Percentiles rank a stretch among this genome's conserved stretches.
These are phyloP conservation scores for Gamsiella multidivaricata DNA, from an alignment of 192 early-diverging fungal species.

Conservation along the genomic window DNA sequence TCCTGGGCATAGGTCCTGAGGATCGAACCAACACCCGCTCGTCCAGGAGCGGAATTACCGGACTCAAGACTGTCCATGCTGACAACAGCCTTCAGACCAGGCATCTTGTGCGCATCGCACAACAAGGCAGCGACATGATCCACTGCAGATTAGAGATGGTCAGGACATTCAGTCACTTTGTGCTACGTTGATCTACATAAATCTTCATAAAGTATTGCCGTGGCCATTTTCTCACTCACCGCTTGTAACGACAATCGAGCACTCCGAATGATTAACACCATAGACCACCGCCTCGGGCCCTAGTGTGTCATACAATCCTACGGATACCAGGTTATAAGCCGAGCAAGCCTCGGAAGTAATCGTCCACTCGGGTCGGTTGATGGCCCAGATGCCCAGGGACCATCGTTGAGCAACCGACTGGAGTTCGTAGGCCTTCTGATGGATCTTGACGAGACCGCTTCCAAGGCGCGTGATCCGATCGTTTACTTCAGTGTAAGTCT, in stretches of 20 bases:
- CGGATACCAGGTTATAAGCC: constrained; percentile 72
- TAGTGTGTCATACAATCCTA: constrained; percentile 91
- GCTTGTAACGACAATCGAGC: constrained; percentile 74
- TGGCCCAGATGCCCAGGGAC: constrained; percentile 76
- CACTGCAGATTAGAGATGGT: constrained; percentile 14
- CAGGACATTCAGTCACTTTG: not conserved
- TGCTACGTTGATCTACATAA: no score
- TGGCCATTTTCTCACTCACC: constrained; percentile 27
- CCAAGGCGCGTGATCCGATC: constrained; percentile 74
- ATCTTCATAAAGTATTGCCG: no score
- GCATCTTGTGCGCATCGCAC: constrained; percentile 68
- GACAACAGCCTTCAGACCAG: constrained; percentile 77
- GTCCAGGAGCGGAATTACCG: constrained; percentile 22
- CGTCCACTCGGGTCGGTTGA: constrained; percentile 83
- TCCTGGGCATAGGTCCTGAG: constrained; percentile 75
- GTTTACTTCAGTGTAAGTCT: constrained; percentile 72
- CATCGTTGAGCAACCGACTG: constrained; percentile 32
- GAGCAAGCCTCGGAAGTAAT: constrained; percentile 75
- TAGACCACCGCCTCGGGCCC: constrained; percentile 86
- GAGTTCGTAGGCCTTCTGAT: constrained; percentile 24
- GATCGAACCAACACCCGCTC: constrained; percentile 24
- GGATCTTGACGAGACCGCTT: constrained; percentile 73
- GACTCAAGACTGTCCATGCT: constrained; percentile 78
- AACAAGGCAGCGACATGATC: constrained; percentile 64
- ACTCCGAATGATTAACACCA: constrained; percentile 87